phyloP scores from a whole-genome alignment of 371 early-diverging fungal species.

The Rhizopus stolonifer region DNA sequence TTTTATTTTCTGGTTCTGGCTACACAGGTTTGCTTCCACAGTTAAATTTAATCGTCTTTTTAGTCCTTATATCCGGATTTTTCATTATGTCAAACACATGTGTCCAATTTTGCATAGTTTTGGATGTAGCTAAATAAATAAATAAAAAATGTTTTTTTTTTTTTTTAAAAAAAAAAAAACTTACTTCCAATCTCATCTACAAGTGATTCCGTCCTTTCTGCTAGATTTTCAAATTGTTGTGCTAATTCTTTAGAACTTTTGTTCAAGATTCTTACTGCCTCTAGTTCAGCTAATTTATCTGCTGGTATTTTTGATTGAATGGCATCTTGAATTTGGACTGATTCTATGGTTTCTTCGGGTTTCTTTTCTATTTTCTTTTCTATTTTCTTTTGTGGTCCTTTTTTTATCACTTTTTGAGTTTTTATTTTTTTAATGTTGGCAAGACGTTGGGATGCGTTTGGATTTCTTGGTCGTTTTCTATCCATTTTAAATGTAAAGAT shows the following conservation, averaged over 20 bases:
- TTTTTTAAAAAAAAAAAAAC: not conserved
- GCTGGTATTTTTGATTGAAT: not conserved
- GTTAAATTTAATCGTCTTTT: not conserved
- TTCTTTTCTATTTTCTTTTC: not conserved
- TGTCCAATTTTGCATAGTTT: not conserved
- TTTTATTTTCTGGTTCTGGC: no score
- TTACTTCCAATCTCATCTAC: no score
- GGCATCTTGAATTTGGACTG: not conserved
- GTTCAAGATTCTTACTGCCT: not conserved
- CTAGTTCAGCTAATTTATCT: not conserved
- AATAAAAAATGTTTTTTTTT: not conserved
- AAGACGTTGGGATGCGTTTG: no score
- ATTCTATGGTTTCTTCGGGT: not conserved
- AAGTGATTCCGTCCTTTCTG: not conserved
- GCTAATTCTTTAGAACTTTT: not conserved
- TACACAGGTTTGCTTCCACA: not conserved
- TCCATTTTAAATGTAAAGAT: no score
- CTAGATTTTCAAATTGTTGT: not conserved
- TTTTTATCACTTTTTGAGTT: no score
- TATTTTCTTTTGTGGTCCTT: no score
- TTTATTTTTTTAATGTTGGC: not conserved
- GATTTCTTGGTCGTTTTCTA: not conserved
- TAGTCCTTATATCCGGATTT: not conserved
- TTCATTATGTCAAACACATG: not conserved
- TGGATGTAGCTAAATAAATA: not conserved